Evolutionary conservation across 345 rosid species (phyloP).

Genomic region (Syzygium aqueum): DNA sequence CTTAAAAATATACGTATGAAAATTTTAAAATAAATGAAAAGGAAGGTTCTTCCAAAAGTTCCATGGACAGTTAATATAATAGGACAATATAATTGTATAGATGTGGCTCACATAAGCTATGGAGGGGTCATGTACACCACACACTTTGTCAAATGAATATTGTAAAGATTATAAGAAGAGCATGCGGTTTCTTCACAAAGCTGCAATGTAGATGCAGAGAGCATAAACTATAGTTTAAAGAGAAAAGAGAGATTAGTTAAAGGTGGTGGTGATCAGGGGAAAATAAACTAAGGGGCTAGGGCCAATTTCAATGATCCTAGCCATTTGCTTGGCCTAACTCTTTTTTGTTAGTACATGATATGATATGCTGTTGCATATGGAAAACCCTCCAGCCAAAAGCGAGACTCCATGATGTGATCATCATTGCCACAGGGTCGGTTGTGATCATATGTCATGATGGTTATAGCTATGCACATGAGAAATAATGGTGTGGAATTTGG

Average conservation of each 20-base stretch:
- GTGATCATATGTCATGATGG: neutral
- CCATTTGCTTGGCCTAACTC: neutral
- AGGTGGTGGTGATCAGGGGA: neutral
- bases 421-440: neutral
- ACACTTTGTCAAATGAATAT: neutral
- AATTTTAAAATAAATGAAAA: neutral
- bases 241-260: neutral
- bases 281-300: neutral
- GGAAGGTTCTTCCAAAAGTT: neutral
- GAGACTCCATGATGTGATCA: neutral
- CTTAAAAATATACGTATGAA: neutral
- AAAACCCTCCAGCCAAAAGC: neutral
- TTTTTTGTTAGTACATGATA: neutral
- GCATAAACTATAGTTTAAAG: neutral
- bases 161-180: neutral
- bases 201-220: neutral
- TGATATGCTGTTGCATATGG: neutral
- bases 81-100: neutral
- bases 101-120: neutral
- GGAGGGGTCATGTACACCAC: neutral
- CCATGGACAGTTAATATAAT: neutral
- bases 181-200: neutral
- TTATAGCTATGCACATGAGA: neutral
- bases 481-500: neutral
- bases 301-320: neutral